Evolutionary conservation across 495 filamentous ascomycete species (phyloP).

Genomic region (Haplographium delicatum): DNA sequence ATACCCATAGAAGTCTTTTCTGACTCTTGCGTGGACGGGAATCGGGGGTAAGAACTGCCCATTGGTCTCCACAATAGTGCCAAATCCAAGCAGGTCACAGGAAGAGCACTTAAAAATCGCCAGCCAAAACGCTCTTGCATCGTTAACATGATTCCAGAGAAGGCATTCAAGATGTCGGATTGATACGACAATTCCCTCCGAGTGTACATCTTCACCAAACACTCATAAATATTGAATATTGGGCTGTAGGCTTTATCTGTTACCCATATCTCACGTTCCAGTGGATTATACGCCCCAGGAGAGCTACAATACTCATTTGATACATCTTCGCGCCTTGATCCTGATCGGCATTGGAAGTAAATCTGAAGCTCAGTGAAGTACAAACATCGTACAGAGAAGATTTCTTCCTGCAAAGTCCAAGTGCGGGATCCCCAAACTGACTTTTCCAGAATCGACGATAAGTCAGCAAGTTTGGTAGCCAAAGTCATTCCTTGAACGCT

Average conservation of each 20-base stretch:
- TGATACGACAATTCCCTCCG: neutral
- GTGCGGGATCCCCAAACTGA: neutral
- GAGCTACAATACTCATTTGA: neutral
- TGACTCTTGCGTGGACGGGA: neutral
- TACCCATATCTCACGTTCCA: neutral
- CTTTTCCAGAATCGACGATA: neutral
- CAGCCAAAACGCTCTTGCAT: neutral
- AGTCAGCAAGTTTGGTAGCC: neutral
- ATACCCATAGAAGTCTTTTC: neutral
- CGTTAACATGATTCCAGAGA: neutral
- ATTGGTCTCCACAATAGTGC: neutral
- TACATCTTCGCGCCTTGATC: neutral
- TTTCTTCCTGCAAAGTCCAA: constrained; percentile 1
- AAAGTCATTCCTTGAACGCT: neutral
- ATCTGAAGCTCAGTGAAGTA: neutral
- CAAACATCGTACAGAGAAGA: neutral
- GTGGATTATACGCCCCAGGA: neutral
- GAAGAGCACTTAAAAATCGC: neutral
- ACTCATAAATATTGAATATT: neutral
- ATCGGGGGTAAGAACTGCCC: no score
- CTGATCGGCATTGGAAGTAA: neutral
- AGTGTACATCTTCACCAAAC: neutral
- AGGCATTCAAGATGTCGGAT: neutral
- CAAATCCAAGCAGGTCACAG: neutral
- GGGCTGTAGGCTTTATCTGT: neutral